Evolutionary conservation across 2,329 filamentous ascomycete species (phyloP), one percentile per base, ranked within the genome.

Genomic region (Ophiosphaerella narmari): DNA sequence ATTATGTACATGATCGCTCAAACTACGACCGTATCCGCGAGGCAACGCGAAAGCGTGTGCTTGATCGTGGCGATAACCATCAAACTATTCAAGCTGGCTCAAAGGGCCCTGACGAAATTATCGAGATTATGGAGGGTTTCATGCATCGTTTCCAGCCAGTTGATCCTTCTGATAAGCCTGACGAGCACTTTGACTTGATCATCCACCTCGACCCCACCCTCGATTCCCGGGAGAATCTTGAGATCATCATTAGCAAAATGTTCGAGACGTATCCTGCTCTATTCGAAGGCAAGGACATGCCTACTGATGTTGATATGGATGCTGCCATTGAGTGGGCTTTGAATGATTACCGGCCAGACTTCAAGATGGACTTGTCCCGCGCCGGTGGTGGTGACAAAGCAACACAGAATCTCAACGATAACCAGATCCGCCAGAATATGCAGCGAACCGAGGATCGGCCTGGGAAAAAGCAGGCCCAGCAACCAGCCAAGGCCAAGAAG

Each of bases 61-160:
- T 97, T 16, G 82, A 85, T 5, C 88, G 94, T 18, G 94, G 94
- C 12, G 91, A 99, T 72, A 97, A 97, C 66, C 94, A 99, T 72
- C 94, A 99, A 75, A 99, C 94, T 0, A 97, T 99, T 52, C 91
- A 94, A 66, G 92, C 93, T 9, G 80, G 77, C n/a, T 88, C 84
- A 39, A 88, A 89, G 48, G 83, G 88, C 38, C 75, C 80, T 39
- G 76, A 81, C 14, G 93, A 96, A 71, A 90, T 94, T 47, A 79
- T 94, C 39, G 84, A 85, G 5, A 96, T 99, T 62, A 97, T 99
- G 94, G 90, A 97, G 62, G 90, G 91, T 3, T 99, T 99, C 74
- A 80, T 99, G 59, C 74, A 83, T 11, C 86, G 94, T 32, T 97
- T 96, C 68, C 89, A 99, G 75, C 83, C 87, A 16, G 80, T 91